Evolutionary conservation across 2,329 filamentous ascomycete species (phyloP).

Genomic region (Anisogramma anomala): DNA sequence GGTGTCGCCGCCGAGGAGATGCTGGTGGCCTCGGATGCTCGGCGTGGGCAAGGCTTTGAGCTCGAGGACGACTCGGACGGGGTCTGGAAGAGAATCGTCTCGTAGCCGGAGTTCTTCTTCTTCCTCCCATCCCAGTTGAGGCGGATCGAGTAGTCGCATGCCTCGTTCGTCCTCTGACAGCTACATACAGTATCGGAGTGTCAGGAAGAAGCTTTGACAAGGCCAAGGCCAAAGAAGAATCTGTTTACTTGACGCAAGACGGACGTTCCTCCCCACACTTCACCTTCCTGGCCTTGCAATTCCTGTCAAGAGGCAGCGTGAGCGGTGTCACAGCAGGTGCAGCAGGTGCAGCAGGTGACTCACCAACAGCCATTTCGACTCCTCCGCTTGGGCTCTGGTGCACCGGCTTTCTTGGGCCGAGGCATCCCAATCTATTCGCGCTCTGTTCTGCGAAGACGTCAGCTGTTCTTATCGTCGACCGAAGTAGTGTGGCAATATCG

Average conservation of each 20-base stretch:
- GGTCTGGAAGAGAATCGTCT: conserved; percentile 20
- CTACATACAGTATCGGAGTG: conserved; percentile 19
- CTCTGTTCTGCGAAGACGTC: not conserved
- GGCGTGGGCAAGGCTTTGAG: conserved; percentile 3
- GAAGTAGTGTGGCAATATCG: too few relatives aligned
- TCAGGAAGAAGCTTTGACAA: not conserved
- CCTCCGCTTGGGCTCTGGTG: conserved; percentile 52
- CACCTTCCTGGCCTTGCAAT: conserved; percentile 60
- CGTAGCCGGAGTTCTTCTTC: conserved; percentile 41
- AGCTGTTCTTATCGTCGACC: conserved; percentile 4
- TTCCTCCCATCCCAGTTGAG: conserved; percentile 70
- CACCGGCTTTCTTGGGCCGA: conserved; percentile 52
- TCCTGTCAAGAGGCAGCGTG: conserved; percentile 38
- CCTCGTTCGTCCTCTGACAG: conserved; percentile 59
- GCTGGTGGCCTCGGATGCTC: conserved; percentile 7
- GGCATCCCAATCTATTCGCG: too few relatives aligned
- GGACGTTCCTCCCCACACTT: conserved; percentile 76
- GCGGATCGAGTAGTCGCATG: conserved; percentile 70
- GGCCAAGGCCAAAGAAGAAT: conserved; percentile 1
- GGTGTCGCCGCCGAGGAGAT: conserved; percentile 17
- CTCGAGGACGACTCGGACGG: conserved; percentile 16
- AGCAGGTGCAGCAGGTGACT: conserved; percentile 16
- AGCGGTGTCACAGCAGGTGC: not conserved
- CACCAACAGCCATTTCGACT: conserved; percentile 60
- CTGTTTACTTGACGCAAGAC: conserved; percentile 48